Evolutionary conservation across 1,284 basidiomycete genomes (phyloP), one percentile per base, ranked within the genome.

Genomic region (Athelia sp.): DNA sequence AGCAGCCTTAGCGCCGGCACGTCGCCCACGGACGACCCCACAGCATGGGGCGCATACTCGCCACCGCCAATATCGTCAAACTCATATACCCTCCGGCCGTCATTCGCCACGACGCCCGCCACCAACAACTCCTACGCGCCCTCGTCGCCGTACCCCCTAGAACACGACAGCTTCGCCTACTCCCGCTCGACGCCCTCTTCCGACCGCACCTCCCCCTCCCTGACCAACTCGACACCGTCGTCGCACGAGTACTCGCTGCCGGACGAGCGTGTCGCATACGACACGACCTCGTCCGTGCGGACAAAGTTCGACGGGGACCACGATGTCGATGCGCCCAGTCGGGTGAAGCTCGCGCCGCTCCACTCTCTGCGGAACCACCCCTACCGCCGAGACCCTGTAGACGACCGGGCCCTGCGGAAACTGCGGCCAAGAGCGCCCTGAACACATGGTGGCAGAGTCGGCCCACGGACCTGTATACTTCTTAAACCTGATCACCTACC

Each of bases 321-420:
- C 19, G 43, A 44, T 56, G 43, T 35, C 49, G n/a, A 45, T 55
- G 36, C 68, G 22, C 63, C 64, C 17, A 57, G 67, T 18, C 67
- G 70, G 22, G 69, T 70, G 17, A 62, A 69, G 50, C 70, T 87
- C 18, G 80, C 78, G 2, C 82, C 84, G 10, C 69, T 87, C 44
- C 67, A 73, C 48, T 65, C 75, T 13, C 67, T 84, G 49, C 73
- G 82, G 13, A 66, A 60, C 26, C 78, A 79, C 56, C 74, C 78
- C 3, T 86, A 84, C 54, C 69, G 75, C 43, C 73, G 84, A 50
- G 73, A 82, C 53, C 79, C 79, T n/a, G 61, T 73, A 21, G 84
- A 87, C 61, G 85, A 87, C 56, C 73, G 72, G 51, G 72, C 76
- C 36, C 62, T 87, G 56, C 72, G 82, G 23, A 61, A 74, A 48